Conservation (phyloP, 73 alveolate genomes). For the Paramecium tetraurelia region DNA sequence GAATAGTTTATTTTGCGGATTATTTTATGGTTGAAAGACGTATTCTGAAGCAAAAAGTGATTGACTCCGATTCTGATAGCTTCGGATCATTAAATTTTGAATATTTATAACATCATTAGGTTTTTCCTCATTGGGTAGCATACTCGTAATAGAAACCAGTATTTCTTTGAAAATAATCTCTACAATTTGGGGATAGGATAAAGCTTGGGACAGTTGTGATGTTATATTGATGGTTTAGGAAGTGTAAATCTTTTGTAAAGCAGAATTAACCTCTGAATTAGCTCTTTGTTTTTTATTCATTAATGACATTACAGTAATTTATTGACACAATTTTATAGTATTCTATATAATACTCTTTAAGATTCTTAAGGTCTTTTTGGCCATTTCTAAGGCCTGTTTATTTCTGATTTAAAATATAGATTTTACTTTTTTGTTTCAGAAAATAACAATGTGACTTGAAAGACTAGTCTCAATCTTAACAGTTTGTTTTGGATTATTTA, state of each 20-base stretch:
- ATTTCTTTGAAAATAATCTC: neutral
- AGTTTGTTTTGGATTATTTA: slow-evolving; percentile 19
- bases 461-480: neutral
- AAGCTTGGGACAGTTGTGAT: neutral
- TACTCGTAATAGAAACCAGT: neutral
- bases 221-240: neutral
- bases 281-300: slow-evolving; percentile 48
- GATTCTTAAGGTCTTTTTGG: neutral
- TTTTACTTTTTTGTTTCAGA: neutral
- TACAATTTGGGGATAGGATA: neutral
- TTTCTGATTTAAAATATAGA: neutral
- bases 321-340: slow-evolving; percentile 33
- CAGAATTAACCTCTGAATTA: neutral
- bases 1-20: neutral
- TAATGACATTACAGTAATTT: neutral
- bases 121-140: neutral
- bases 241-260: neutral
- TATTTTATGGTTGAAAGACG: neutral
- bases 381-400: slow-evolving; percentile 28
- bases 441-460: neutral
- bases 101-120: neutral
- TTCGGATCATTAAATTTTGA: neutral
- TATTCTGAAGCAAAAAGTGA: neutral
- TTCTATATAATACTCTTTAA: neutral
- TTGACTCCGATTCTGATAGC: neutral